phyloP scores from a whole-genome alignment of 495 filamentous ascomycete genomes.

The Sporormia fimetaria region DNA sequence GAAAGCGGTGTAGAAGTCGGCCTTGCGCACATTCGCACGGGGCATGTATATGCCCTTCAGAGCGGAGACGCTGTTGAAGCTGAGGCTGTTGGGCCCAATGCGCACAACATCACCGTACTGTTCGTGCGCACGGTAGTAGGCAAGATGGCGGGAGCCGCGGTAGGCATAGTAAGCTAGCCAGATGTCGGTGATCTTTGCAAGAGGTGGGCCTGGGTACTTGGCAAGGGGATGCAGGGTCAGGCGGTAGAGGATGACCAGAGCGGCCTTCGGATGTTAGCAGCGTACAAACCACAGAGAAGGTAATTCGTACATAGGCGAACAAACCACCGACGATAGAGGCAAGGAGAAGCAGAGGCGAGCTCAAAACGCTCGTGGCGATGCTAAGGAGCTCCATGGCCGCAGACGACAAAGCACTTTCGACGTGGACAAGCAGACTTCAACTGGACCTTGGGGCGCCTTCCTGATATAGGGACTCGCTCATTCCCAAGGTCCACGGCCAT shows the following conservation, averaged over 20 bases:
- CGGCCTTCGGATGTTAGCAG: constrained; percentile 2
- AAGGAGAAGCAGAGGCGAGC: constrained; percentile 10
- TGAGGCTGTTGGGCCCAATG: constrained; percentile 50
- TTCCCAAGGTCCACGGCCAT: too few relatives aligned
- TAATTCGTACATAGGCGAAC: constrained; percentile 11
- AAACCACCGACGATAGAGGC: constrained; percentile 3
- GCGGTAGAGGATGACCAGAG: constrained; percentile 18
- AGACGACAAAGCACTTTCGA: too few relatives aligned
- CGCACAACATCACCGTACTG: constrained; percentile 39
- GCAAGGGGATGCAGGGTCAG: constrained; percentile 28
- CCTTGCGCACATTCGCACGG: constrained; percentile 50
- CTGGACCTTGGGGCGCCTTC: too few relatives aligned
- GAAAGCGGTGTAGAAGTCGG: constrained; percentile 54
- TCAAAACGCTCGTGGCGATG: not conserved
- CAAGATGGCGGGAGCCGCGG: constrained; percentile 24
- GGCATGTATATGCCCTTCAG: constrained; percentile 52
- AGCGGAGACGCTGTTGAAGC: constrained; percentile 45
- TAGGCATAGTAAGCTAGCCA: constrained; percentile 26
- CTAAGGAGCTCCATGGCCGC: constrained; percentile 11
- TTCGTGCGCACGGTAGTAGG: constrained; percentile 15
- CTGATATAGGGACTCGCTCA: too few relatives aligned
- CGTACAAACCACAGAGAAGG: not conserved
- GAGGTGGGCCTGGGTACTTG: constrained; percentile 27
- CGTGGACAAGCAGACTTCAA: too few relatives aligned
- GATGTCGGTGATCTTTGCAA: constrained; percentile 24